Conservation (phyloP, 83 land plant genomes). For the Picea abies region DNA sequence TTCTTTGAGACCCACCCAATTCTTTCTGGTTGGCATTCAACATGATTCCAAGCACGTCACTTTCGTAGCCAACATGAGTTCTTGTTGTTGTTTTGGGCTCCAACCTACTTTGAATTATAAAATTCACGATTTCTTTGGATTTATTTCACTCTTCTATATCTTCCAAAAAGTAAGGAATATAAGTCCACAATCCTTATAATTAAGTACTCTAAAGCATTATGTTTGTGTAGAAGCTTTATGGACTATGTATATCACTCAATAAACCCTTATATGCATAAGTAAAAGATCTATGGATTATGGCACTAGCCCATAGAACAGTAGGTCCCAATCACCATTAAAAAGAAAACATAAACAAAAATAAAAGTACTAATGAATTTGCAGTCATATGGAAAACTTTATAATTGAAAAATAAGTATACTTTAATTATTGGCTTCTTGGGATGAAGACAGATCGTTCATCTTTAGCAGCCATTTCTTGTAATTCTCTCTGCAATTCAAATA, state of each 20-base stretch:
- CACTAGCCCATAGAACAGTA: neutral
- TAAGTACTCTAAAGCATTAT: neutral
- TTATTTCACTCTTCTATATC: constrained; percentile 13
- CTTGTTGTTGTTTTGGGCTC: neutral
- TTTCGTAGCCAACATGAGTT: constrained; percentile 7
- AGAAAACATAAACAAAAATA: no score
- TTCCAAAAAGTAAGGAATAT: neutral
- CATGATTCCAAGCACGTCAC: no score
- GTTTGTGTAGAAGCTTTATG: neutral
- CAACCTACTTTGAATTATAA: neutral
- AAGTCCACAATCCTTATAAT: neutral
- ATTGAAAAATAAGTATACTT: neutral
- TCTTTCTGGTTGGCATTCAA: no score
- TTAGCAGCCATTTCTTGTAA: constrained; percentile 7
- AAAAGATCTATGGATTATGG: neutral
- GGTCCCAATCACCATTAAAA: no score
- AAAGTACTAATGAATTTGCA: no score
- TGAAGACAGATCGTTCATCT: constrained; percentile 1
- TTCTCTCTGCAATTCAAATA: constrained; percentile 27
- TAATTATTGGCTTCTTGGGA: constrained; percentile 37
- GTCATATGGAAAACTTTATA: no score
- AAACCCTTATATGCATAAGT: no score
- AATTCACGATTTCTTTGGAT: neutral
- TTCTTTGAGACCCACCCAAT: no score
- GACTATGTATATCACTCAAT: no score